Base-by-base conservation (phyloP, 148 eudicot species). In the Beta vulgaris region DNA sequence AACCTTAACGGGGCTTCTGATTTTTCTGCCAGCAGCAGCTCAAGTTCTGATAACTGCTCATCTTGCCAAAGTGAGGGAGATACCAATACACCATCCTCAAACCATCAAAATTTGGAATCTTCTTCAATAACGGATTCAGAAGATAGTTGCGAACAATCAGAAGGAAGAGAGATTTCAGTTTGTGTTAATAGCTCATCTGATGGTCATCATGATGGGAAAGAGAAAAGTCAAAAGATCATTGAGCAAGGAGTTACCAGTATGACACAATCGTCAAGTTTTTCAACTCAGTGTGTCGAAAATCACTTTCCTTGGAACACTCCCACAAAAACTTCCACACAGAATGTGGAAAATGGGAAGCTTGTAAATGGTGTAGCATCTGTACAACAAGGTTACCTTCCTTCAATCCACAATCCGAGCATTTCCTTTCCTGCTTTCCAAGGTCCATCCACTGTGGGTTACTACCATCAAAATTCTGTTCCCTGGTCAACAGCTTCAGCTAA, bases 1-100 rank as follows among this genome's bases (percentile, higher is more conserved):
- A 80, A 84, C 57, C 77, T 48, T 32, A 75, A 61, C 55, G 87
- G 84, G 65, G 86, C 81, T 25, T 64, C 76, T 23, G 85, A 85
- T 81, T 84, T 82, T 54, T 85, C 88, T 72, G 79, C 74, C 54
- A 88, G 87, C 84, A 84, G 81, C 81, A 86, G 86, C 64, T 92
- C 93, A 61, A 86, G 80, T 80, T 95, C 97, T 69, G 98, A 92
- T 80, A 91, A 90, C 83, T 86, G 91, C 88, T 92, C 98, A 11
- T 94, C 92, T 65, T 91, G 93, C 74, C 93, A 84, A 73, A 91
- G 93, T 80, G 98, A 94, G 79, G 97, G 97, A 77, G 98, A 93
- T 75, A 86, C 88, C 81, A 90, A 85, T 72, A 79, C 88, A 8
- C 80, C 86, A 37, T 88, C 93, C 43, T 86, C 88, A 53, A 90